A percentile compares a stretch with the other conserved stretches of the same genome.
Conservation (phyloP, 129 eudicot species). For the Helichrysum umbraculigerum region DNA sequence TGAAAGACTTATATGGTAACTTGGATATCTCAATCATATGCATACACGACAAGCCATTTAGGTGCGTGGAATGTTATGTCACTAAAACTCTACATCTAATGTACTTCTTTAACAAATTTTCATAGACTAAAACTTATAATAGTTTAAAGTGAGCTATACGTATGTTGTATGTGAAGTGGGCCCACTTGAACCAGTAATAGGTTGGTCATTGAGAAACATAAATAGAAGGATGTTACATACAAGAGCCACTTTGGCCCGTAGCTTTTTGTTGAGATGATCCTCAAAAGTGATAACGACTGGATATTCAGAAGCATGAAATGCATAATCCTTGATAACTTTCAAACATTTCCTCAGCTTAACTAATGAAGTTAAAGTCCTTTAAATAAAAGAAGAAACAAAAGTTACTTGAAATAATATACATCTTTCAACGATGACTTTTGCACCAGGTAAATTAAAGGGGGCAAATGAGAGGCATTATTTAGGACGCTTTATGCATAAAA, state of each 20-base stretch:
- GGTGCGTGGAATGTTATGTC: too few relatives aligned
- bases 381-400: constrained; percentile 4
- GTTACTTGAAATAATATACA: background rate
- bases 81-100: too few relatives aligned
- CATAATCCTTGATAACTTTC: constrained; percentile 49
- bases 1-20: too few relatives aligned
- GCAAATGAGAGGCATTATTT: too few relatives aligned
- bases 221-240: constrained; percentile 22
- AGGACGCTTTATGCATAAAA: too few relatives aligned
- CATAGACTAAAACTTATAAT: too few relatives aligned
- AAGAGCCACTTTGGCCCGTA: constrained; percentile 52
- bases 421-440: background rate
- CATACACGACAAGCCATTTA: too few relatives aligned
- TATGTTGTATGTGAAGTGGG: too few relatives aligned
- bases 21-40: too few relatives aligned
- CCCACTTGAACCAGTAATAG: background rate
- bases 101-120: too few relatives aligned
- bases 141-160: too few relatives aligned
- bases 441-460: background rate
- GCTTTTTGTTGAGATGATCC: constrained; percentile 53
- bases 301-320: constrained; percentile 55
- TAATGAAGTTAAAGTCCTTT: constrained; percentile 56
- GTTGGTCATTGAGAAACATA: constrained; percentile 17
- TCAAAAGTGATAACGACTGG: constrained; percentile 60
- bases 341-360: constrained; percentile 54